Percentiles rank a stretch among this genome's conserved stretches.
Conservation (phyloP, 805 yeast genomes). For the Hanseniaspora thailandica region DNA sequence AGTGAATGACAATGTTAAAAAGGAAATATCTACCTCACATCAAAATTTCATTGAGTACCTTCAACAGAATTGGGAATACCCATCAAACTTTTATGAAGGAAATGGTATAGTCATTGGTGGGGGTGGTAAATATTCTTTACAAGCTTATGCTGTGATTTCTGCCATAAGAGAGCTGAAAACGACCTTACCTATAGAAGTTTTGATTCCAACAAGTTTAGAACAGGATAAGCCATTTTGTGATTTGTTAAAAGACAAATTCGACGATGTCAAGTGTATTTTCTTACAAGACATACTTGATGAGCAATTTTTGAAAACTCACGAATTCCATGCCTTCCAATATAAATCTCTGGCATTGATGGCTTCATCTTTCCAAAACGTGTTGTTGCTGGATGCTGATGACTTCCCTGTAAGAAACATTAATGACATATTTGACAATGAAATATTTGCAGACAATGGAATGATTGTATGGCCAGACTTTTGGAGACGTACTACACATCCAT, state of each 20-base stretch:
- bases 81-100: slow-evolving; percentile 7
- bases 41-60: not conserved
- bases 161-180: slow-evolving; percentile 51
- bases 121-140: slow-evolving; percentile 68
- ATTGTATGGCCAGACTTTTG: slow-evolving; percentile 80
- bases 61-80: not conserved
- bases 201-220: slow-evolving; percentile 55
- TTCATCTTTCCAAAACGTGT: slow-evolving; percentile 60
- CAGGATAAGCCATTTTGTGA: slow-evolving; percentile 56
- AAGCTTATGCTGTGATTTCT: slow-evolving; percentile 52
- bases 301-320: slow-evolving; percentile 36
- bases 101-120: slow-evolving; percentile 59
- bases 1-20: not conserved
- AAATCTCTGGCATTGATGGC: slow-evolving; percentile 60
- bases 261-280: slow-evolving; percentile 56
- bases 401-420: slow-evolving; percentile 59
- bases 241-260: slow-evolving; percentile 34
- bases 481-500: slow-evolving; percentile 72
- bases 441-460: slow-evolving; percentile 42
- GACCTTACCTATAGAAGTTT: slow-evolving; percentile 60
- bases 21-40: not conserved
- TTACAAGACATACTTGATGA: slow-evolving; percentile 45
- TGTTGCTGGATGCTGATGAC: slow-evolving; percentile 66
- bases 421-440: slow-evolving; percentile 43
- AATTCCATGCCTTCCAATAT: slow-evolving; percentile 53